Evolutionary conservation across 2,329 filamentous ascomycete genomes (phyloP), one percentile per base, ranked within the genome.

Genomic region (Camillea tinctor): DNA sequence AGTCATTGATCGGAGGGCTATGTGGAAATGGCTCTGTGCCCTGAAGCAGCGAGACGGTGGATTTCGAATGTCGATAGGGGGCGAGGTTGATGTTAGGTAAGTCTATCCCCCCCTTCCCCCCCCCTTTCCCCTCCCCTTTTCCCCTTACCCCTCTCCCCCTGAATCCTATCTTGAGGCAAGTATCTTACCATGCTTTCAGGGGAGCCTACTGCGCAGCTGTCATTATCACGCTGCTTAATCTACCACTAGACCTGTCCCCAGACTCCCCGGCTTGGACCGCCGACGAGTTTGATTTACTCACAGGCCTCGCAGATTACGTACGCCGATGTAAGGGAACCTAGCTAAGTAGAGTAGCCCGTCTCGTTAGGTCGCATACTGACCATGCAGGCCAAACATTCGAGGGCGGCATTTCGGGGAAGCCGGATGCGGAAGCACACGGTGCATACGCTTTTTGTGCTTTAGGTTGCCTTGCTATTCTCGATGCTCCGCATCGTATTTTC

Each of bases 391-490:
- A 98, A 82, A 96, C 92, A 11, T 97, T 90, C 75, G 95, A 99
- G 79, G 95, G 95, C 65, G 95, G 95, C 54, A 93, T 99, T 67
- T 93, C 91, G 65, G 90, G 87, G 58, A 88, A 89, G 64, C 95
- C 93, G 56, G 89, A 89, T 61, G 88, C 90, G 64, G 95, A 99
- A 81, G 95, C 94, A 57, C 95, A 99, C 77, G 95, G 95, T 62
- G 95, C 92, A 65, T 99, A 98, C 78, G 92, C 94, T 23, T 98
- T 98, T 77, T 97, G 94, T 77, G 93, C 91, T 58, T 80, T 99
- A 60, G 95, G 90, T 58, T 96, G 92, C 76, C 84, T 99, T 57
- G 89, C 91, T 70, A 91, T 98, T 65, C 79, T 98, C 53, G 93
- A 91, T 70, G 82, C 88, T 59, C 94, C 95, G 59, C 84, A 90